Conservation (phyloP, 169 alveolate species). For the Pseudocohnilembus persalinus region DNA sequence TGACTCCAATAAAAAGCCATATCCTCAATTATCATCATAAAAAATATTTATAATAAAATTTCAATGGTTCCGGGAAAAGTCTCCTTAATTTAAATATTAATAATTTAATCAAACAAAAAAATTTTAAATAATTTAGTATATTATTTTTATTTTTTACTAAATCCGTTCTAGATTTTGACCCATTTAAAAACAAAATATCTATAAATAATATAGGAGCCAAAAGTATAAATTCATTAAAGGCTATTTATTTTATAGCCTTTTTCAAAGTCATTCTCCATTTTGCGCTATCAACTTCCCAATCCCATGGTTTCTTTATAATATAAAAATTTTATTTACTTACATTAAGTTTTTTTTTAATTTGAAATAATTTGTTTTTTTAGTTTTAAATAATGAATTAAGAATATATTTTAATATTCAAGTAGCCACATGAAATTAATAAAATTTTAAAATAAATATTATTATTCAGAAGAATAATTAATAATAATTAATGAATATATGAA, state of each 20-base stretch:
- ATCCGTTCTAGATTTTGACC: conserved; percentile 7
- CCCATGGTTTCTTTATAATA: conserved; percentile 54
- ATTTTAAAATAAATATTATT: no score
- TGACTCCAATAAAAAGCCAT: conserved; percentile 64
- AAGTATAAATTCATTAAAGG: conserved; percentile 30
- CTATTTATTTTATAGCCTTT: conserved; percentile 13
- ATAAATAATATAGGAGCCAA: not conserved
- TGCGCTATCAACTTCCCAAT: conserved; percentile 59
- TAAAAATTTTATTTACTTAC: not conserved
- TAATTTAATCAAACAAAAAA: no score
- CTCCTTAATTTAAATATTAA: no score
- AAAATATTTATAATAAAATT: conserved; percentile 38
- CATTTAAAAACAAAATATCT: not conserved
- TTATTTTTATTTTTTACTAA: no score
- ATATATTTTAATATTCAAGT: no score
- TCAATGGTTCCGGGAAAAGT: conserved; percentile 52
- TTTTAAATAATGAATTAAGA: no score
- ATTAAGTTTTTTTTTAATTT: not conserved
- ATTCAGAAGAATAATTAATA: no score
- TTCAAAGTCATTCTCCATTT: conserved; percentile 35
- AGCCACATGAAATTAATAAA: no score
- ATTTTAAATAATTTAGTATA: no score
- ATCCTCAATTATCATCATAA: conserved; percentile 74
- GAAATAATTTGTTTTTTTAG: no score
- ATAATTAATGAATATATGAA: no score